These are phyloP conservation scores for Colletotrichum graminicola DNA, from an alignment of 2,329 filamentous ascomycete genomes.

Conservation along the genomic window DNA sequence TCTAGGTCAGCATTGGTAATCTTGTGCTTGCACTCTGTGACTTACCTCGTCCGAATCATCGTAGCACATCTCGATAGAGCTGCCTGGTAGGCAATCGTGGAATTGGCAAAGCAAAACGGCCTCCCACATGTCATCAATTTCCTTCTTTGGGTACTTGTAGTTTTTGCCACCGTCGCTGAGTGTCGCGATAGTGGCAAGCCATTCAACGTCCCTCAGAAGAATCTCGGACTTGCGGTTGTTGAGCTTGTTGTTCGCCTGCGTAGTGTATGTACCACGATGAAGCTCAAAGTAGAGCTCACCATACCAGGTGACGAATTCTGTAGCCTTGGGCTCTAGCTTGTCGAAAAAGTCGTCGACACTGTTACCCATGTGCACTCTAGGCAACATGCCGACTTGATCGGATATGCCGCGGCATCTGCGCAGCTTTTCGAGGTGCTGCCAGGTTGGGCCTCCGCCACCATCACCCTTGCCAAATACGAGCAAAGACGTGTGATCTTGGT, in stretches of 20 bases:
- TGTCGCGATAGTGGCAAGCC: slow-evolving; percentile 86
- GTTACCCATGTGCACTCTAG: slow-evolving; percentile 87
- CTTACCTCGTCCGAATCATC: slow-evolving; percentile 87
- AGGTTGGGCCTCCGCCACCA: slow-evolving; percentile 94
- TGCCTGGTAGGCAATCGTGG: slow-evolving; percentile 96
- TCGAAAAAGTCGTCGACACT: slow-evolving; percentile 97
- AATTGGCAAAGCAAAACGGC: slow-evolving; percentile 92
- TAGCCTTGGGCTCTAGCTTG: slow-evolving; percentile 81
- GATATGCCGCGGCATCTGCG: slow-evolving; percentile 91
- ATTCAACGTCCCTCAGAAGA: slow-evolving; percentile 87
- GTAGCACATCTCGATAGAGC: slow-evolving; percentile 97
- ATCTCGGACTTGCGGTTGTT: slow-evolving; percentile 91
- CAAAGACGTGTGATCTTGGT: slow-evolving; percentile 90
- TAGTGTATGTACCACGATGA: slow-evolving; percentile 96
- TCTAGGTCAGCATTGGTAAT: slow-evolving; percentile 45
- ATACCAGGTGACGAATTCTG: slow-evolving; percentile 93
- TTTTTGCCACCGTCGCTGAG: slow-evolving; percentile 70
- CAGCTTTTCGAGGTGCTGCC: slow-evolving; percentile 94
- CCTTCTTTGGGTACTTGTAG: slow-evolving; percentile 92
- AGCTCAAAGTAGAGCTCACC: slow-evolving; percentile 98
- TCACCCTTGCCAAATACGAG: slow-evolving; percentile 97
- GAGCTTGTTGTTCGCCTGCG: slow-evolving; percentile 95
- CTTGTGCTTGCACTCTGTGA: background rate
- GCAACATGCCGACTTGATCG: slow-evolving; percentile 85
- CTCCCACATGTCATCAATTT: slow-evolving; percentile 98